Conservation (phyloP, 2,329 filamentous ascomycete genomes). For the Pseudogymnoascus sp. region DNA sequence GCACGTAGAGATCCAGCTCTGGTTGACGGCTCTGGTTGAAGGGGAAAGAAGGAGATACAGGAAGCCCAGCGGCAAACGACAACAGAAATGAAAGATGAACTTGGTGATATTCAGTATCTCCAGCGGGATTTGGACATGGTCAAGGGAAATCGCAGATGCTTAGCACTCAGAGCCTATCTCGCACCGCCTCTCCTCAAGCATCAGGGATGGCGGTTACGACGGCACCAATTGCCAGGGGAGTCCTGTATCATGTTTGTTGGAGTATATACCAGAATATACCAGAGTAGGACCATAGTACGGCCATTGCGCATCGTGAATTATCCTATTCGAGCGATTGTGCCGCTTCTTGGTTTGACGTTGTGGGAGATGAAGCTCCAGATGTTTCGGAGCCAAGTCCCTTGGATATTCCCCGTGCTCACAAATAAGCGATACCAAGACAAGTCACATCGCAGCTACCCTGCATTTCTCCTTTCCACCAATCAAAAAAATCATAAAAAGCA, state of each 20-base stretch:
- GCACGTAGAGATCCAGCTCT: not conserved
- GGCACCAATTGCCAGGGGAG: not conserved
- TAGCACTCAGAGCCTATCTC: not conserved
- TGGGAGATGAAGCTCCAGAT: not conserved
- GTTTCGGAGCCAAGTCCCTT: not conserved
- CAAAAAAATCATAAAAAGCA: not conserved
- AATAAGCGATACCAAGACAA: constrained; percentile 3
- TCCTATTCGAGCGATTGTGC: not conserved
- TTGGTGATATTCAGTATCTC: not conserved
- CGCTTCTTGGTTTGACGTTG: not conserved
- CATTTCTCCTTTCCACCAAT: not conserved
- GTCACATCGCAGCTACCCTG: not conserved
- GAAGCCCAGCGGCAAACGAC: not conserved
- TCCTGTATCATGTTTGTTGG: not conserved
- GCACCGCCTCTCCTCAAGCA: not conserved
- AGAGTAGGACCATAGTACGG: not conserved
- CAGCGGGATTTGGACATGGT: not conserved
- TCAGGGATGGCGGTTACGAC: not conserved
- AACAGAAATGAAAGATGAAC: not conserved
- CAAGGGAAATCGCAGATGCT: not conserved
- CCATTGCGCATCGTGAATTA: not conserved
- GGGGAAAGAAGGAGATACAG: not conserved
- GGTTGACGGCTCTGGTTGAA: not conserved
- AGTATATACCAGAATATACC: not conserved
- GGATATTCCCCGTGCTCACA: not conserved